These are phyloP conservation scores for Nigrospora sphaerica DNA, from an alignment of 2,329 filamentous ascomycete species.

Conservation along the genomic window DNA sequence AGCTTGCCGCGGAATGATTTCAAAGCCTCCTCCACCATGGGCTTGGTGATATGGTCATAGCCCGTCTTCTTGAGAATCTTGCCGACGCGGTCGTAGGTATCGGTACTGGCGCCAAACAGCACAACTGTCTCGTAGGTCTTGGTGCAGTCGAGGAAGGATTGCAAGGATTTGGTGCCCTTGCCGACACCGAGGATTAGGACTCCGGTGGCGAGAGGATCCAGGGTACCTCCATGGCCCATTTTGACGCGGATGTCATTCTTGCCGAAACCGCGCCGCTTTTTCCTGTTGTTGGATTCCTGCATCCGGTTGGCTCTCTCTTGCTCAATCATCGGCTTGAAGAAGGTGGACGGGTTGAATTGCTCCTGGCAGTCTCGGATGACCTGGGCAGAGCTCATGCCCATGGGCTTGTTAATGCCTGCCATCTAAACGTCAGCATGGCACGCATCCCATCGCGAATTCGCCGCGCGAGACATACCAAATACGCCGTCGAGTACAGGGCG, in stretches of 20 bases:
- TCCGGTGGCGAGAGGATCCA: constrained; percentile 90
- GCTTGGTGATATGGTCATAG: constrained; percentile 75
- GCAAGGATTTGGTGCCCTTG: constrained; percentile 75
- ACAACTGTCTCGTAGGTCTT: constrained; percentile 90
- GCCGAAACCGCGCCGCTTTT: constrained; percentile 48
- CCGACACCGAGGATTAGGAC: constrained; percentile 87
- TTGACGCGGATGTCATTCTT: constrained; percentile 68
- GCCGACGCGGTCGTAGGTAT: constrained; percentile 83
- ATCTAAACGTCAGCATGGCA: constrained; percentile 2
- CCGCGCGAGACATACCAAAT: constrained; percentile 37
- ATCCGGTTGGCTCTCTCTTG: constrained; percentile 49
- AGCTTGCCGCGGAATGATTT: constrained; percentile 72
- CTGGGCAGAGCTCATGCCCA: constrained; percentile 80
- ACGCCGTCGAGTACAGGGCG: constrained; percentile 46
- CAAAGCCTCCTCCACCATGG: constrained; percentile 71
- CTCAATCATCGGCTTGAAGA: constrained; percentile 74
- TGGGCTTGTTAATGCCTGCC: constrained; percentile 86
- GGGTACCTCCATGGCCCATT: constrained; percentile 90
- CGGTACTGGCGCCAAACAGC: constrained; percentile 85
- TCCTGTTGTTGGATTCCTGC: constrained; percentile 51
- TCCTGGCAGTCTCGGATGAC: constrained; percentile 82
- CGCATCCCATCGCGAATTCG: neutral
- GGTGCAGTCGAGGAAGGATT: constrained; percentile 75
- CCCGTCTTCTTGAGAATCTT: constrained; percentile 70
- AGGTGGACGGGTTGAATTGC: constrained; percentile 71